These are phyloP conservation scores for Candida takata DNA, from an alignment of 805 yeast genomes.

Conservation along the genomic window DNA sequence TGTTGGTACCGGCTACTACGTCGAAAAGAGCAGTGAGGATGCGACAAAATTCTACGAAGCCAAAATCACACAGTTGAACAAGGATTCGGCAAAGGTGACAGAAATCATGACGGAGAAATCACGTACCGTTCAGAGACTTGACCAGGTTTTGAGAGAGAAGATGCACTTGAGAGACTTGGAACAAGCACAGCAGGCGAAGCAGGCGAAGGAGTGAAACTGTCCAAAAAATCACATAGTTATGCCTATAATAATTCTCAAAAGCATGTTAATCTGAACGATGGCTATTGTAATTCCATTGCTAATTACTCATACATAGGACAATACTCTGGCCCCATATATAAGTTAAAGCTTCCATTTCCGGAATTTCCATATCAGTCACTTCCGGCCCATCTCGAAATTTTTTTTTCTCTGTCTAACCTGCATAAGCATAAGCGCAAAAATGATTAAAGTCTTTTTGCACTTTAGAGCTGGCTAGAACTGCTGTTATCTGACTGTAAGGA, in stretches of 20 bases:
- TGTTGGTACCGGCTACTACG: conserved; percentile 93
- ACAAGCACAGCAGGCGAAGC: conserved; percentile 6
- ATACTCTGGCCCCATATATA: too few species aligned
- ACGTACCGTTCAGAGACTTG: conserved; percentile 54
- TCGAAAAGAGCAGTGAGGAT: conserved; percentile 65
- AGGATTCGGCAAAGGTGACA: conserved; percentile 68
- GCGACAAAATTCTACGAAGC: conserved; percentile 65
- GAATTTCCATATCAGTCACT: too few species aligned
- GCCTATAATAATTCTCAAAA: too few species aligned
- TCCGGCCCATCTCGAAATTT: conserved; percentile 7
- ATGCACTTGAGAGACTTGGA: conserved; percentile 28
- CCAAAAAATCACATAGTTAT: too few species aligned
- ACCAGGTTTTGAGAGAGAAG: conserved; percentile 47
- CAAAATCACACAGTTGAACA: conserved; percentile 64
- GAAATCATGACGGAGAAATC: conserved; percentile 71
- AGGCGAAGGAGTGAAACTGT: background rate
- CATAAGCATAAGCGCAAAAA: background rate
- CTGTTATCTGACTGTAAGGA: too few species aligned
- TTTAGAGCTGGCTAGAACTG: too few species aligned
- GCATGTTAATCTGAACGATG: too few species aligned
- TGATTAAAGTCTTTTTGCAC: background rate
- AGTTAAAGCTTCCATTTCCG: too few species aligned
- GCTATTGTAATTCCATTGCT: too few species aligned
- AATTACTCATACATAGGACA: too few species aligned
- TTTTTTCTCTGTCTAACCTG: background rate